Evolutionary conservation across 108 stramenopile species (phyloP).

Genomic region (Skeletonema potamos): DNA sequence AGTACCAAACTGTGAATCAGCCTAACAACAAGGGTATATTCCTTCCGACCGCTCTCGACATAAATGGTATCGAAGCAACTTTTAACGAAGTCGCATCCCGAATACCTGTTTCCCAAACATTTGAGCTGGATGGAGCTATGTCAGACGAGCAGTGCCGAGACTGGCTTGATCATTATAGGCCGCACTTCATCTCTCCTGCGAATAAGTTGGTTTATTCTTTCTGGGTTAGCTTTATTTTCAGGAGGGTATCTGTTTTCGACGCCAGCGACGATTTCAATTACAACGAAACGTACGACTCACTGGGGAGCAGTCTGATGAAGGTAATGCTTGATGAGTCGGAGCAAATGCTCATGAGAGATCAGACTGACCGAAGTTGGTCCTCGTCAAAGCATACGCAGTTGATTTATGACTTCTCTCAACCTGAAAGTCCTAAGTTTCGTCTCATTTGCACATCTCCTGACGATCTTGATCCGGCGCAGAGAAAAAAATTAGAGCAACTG

Average conservation of each 20-base stretch:
- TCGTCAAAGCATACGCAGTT: constrained; percentile 16
- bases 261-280: constrained; percentile 29
- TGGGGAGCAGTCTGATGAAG: constrained; percentile 33
- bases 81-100: constrained; percentile 14
- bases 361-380: constrained; percentile 13
- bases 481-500: constrained; percentile 11
- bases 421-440: constrained; percentile 17
- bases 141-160: constrained; percentile 22
- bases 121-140: constrained; percentile 29
- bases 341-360: constrained; percentile 13
- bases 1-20: constrained; percentile 3
- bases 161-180: constrained; percentile 3
- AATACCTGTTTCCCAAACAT: constrained; percentile 30
- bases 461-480: constrained; percentile 9
- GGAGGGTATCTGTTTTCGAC: constrained; percentile 22
- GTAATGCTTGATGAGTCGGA: constrained; percentile 26
- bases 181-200: constrained; percentile 4
- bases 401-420: constrained; percentile 30
- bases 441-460: constrained; percentile 26
- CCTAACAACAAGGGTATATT: constrained; percentile 21
- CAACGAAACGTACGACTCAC: constrained; percentile 15
- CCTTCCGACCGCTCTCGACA: constrained; percentile 23
- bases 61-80: constrained; percentile 8
- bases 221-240: constrained; percentile 24
- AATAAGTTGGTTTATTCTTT: constrained; percentile 22